phyloP scores from a whole-genome alignment of 805 yeast genomes.

The Maudiozyma barnettii region DNA sequence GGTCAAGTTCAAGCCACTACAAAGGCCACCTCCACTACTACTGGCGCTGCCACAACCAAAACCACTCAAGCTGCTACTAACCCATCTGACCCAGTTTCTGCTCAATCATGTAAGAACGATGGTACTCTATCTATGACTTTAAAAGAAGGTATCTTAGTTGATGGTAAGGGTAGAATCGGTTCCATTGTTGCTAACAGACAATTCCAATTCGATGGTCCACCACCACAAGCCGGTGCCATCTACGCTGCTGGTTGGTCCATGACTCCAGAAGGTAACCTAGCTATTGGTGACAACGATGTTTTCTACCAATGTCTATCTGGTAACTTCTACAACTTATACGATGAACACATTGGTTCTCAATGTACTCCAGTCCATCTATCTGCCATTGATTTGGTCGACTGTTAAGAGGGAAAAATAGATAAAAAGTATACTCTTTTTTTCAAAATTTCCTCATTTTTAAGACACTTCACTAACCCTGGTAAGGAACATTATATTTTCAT shows the following conservation, averaged over 20 bases:
- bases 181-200: slow-evolving; percentile 77
- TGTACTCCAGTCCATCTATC: slow-evolving; percentile 47
- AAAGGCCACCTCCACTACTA: slow-evolving; percentile 9
- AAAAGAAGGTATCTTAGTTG: slow-evolving; percentile 44
- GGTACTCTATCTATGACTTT: slow-evolving; percentile 50
- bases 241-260: slow-evolving; percentile 61
- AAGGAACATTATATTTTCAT: background rate
- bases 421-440: background rate
- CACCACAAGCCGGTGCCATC: slow-evolving; percentile 73
- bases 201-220: slow-evolving; percentile 81
- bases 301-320: slow-evolving; percentile 73
- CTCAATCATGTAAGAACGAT: slow-evolving; percentile 37
- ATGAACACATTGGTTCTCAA: slow-evolving; percentile 44
- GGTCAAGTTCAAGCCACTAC: slow-evolving; percentile 1
- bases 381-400: slow-evolving; percentile 39
- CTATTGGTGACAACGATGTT: slow-evolving; percentile 49
- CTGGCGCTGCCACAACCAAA: slow-evolving; percentile 21
- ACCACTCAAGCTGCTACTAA: background rate
- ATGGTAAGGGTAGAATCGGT: slow-evolving; percentile 59
- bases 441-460: background rate
- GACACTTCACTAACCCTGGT: background rate
- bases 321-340: slow-evolving; percentile 69
- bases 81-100: slow-evolving; percentile 27
- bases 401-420: slow-evolving; percentile 9
- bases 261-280: slow-evolving; percentile 48